Percentiles rank a stretch among this genome's conserved stretches.
phyloP scores from a whole-genome alignment of 2,329 filamentous ascomycete genomes.

The Epichloe amarillans region DNA sequence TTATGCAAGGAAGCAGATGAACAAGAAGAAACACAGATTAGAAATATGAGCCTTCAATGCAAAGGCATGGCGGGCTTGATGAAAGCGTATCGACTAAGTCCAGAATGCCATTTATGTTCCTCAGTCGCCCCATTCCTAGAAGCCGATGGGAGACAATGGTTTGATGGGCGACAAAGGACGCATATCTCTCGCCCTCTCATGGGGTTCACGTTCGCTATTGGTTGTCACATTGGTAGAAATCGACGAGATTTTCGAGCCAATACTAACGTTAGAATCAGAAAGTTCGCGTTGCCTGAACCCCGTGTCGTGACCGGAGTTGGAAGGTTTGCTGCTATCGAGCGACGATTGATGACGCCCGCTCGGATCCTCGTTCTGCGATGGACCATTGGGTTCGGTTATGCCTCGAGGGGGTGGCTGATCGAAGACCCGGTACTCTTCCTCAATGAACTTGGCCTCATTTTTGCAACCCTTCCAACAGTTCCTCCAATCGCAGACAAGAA shows the following conservation, averaged over 20 bases:
- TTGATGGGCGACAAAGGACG: constrained; percentile 52
- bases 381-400: constrained; percentile 23
- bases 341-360: constrained; percentile 32
- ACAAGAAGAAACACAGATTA: neutral
- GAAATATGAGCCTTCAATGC: neutral
- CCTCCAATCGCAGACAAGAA: constrained; percentile 88
- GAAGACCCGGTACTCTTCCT: constrained; percentile 51
- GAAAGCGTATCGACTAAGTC: constrained; percentile 3
- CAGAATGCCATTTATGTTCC: neutral
- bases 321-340: constrained; percentile 49
- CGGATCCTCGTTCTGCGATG: constrained; percentile 10
- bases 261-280: constrained; percentile 29
- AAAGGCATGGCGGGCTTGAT: constrained; percentile 3
- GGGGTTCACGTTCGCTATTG: constrained; percentile 23
- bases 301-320: constrained; percentile 16
- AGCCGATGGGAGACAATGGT: constrained; percentile 49
- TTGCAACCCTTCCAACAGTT: constrained; percentile 95
- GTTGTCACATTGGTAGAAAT: constrained; percentile 34
- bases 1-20: constrained; percentile 1
- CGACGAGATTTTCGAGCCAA: constrained; percentile 28
- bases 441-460: constrained; percentile 70
- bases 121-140: constrained; percentile 21
- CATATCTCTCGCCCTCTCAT: constrained; percentile 26
- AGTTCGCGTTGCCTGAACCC: constrained; percentile 32
- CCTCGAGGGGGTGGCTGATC: constrained; percentile 45